phyloP scores from a whole-genome alignment of 2,329 filamentous ascomycete genomes.

The Dothiorella sarmentorum region DNA sequence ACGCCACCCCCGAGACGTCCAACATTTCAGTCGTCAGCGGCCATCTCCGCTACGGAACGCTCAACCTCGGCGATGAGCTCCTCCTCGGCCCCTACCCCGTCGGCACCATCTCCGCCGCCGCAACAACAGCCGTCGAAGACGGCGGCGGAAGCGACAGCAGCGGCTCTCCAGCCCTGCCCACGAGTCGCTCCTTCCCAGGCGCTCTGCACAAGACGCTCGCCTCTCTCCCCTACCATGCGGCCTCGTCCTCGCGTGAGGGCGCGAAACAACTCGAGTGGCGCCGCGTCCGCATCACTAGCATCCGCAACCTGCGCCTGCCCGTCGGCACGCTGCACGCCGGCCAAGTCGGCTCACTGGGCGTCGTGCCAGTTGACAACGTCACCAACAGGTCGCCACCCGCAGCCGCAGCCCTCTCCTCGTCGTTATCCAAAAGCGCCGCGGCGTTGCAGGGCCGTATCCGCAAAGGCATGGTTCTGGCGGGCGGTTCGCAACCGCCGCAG shows the following conservation, averaged over 20 bases:
- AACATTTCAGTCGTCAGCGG: conserved; percentile 70
- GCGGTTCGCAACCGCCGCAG: conserved; percentile 42
- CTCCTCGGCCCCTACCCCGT: conserved; percentile 67
- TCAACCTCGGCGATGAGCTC: conserved; percentile 75
- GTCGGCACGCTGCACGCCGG: conserved; percentile 72
- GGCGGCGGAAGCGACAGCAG: conserved; percentile 38
- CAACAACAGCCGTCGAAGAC: not conserved
- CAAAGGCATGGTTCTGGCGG: conserved; percentile 78
- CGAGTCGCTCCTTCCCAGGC: conserved; percentile 48
- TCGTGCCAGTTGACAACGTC: conserved; percentile 49
- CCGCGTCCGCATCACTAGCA: conserved; percentile 73
- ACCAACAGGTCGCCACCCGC: conserved; percentile 19
- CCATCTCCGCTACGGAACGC: conserved; percentile 71
- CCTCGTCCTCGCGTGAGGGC: not conserved
- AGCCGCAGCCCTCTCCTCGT: not conserved
- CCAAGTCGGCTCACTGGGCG: conserved; percentile 85
- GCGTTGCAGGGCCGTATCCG: conserved; percentile 40
- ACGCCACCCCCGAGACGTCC: conserved; percentile 22
- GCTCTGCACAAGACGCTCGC: conserved; percentile 36
- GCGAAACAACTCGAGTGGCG: conserved; percentile 64
- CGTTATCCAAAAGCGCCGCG: conserved; percentile 17
- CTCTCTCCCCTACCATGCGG: conserved; percentile 10
- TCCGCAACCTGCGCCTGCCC: conserved; percentile 81
- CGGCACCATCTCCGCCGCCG: conserved; percentile 18
- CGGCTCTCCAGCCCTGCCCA: conserved; percentile 29